These are phyloP conservation scores for Epichloe festucae DNA, from an alignment of 2,329 filamentous ascomycete genomes.

Conservation along the genomic window DNA sequence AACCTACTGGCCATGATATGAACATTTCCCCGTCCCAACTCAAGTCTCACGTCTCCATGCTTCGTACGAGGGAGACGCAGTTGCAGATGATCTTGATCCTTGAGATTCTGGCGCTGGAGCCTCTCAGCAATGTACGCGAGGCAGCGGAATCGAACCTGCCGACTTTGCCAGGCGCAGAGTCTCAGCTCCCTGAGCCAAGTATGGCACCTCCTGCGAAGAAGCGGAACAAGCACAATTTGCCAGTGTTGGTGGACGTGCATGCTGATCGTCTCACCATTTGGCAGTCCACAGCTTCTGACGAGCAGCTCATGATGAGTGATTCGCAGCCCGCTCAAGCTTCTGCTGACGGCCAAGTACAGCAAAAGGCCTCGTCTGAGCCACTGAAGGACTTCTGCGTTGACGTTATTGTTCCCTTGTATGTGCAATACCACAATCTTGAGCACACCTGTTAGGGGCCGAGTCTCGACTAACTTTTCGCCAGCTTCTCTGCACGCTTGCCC, in stretches of 20 bases:
- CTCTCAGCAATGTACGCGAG: slow-evolving; percentile 29
- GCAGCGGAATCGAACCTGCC: slow-evolving; percentile 34
- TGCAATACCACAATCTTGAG: neutral
- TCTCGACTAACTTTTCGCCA: slow-evolving; percentile 25
- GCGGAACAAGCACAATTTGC: slow-evolving; percentile 48
- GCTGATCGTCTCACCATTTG: slow-evolving; percentile 72
- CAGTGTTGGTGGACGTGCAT: slow-evolving; percentile 55
- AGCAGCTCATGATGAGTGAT: slow-evolving; percentile 36
- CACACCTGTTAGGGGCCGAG: neutral
- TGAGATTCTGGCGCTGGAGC: slow-evolving; percentile 61
- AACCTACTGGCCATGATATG: slow-evolving; percentile 34
- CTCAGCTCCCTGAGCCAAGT: slow-evolving; percentile 13
- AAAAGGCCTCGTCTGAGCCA: slow-evolving; percentile 41
- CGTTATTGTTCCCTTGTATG: slow-evolving; percentile 67
- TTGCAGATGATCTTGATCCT: slow-evolving; percentile 69
- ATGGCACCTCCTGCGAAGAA: slow-evolving; percentile 33
- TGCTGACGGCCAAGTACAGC: slow-evolving; percentile 23
- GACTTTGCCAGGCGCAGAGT: slow-evolving; percentile 25
- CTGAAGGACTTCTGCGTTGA: slow-evolving; percentile 68
- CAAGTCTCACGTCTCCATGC: slow-evolving; percentile 48
- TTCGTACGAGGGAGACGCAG: slow-evolving; percentile 66
- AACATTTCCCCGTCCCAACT: slow-evolving; percentile 37
- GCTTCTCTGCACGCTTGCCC: slow-evolving; percentile 64
- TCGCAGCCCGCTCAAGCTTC: slow-evolving; percentile 26
- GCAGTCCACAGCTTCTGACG: slow-evolving; percentile 60